Evolutionary conservation across 2,329 filamentous ascomycete species (phyloP), one percentile per base, ranked within the genome.

Genomic region (Pseudogymnoascus sp.): DNA sequence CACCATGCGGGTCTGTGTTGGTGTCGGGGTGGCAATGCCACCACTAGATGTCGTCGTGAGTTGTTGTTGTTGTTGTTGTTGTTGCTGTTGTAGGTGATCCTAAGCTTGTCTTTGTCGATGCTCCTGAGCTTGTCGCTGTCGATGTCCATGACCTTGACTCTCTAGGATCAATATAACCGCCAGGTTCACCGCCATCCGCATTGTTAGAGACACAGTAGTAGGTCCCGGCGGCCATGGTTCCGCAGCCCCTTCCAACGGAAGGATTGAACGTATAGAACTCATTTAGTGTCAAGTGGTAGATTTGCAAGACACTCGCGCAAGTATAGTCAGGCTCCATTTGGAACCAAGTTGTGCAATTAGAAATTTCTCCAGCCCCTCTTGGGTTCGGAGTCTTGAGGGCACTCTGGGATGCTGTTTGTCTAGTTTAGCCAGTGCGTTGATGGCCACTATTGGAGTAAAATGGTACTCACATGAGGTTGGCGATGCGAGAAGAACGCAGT

Each of bases 11-110:
- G 20, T 66, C 58, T 62, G 58, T 28, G 62, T 60, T 11, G 64
- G 58, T 35, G 62, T 64, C 7, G 67, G 67, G 37, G 65, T 54
- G 30, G 8, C 22, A 54, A 54, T 28, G n/a, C 43, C 22, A n/a
- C 7, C 37, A 20, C 37, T 39, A 6, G 37, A 18, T 39, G 37
- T 39, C 0, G 37, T 11, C 16, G 37, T 20, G 8, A 7, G 16
- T 39, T 7, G n/a, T 11, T 0, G 20, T 39, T 11, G 16, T 39
- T 16, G 37, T 39, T 39, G 16, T 30, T 30, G 28, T 30, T 4
- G 28, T 30, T 7, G 7, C 28, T 30, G n/a, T 2, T 38, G 35
- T 38, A 38, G 35, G 35, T 38, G 35, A 16, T 6, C 35, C 35
- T 16, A n/a, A 38, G 35, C n/a, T 16, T 38, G 35, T 38, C 6